Conservation (phyloP, 2,329 filamentous ascomycete species). For the Pseudogymnoascus sp. region DNA sequence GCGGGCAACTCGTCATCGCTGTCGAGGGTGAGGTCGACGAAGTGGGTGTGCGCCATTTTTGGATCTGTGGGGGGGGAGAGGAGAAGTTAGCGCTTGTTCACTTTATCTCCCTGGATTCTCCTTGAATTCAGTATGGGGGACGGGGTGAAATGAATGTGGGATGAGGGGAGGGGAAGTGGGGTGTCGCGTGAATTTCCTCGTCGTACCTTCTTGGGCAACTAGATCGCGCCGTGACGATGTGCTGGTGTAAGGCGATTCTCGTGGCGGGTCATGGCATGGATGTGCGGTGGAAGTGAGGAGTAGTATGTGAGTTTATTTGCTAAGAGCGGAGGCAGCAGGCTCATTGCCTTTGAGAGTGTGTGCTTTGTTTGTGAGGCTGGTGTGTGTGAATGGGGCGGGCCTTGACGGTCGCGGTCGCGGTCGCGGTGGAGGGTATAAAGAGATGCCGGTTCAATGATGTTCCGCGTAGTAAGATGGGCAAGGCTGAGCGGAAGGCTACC, state of each 20-base stretch:
- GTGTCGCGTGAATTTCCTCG: neutral
- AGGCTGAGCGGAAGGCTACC: neutral
- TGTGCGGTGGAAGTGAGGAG: neutral
- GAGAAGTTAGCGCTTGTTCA: neutral
- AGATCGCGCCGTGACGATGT: neutral
- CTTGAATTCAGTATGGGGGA: neutral
- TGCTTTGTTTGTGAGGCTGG: neutral
- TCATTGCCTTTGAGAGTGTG: neutral
- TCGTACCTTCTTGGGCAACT: neutral
- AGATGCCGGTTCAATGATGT: neutral
- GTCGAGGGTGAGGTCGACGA: neutral
- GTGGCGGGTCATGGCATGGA: neutral
- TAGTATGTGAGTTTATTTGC: neutral
- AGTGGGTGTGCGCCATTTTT: neutral
- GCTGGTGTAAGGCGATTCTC: neutral
- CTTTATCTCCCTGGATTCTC: neutral
- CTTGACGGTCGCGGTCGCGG: neutral
- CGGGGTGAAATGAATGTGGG: neutral
- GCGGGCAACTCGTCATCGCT: neutral
- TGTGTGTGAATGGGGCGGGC: neutral
- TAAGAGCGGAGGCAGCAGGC: neutral
- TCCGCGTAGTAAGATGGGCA: neutral
- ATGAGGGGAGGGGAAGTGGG: neutral
- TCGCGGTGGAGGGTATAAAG: neutral
- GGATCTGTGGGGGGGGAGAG: neutral